Conservation (phyloP, 306 rosid genomes). For the Herpetospermum pedunculosum region DNA sequence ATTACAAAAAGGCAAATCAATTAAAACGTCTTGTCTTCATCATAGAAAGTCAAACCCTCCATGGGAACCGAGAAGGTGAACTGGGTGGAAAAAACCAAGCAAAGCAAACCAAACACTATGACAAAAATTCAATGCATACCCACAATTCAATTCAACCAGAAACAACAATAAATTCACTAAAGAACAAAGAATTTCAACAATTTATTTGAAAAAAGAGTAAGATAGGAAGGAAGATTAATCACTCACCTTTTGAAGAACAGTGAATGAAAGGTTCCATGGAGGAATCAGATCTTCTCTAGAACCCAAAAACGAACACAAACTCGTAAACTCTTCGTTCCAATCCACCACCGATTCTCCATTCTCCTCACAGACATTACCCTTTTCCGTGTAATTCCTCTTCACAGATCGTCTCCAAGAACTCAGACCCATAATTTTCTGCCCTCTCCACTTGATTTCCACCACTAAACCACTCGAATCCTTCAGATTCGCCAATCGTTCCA, state of each 20-base stretch:
- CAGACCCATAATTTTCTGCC: conserved; percentile 20
- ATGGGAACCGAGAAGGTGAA: background rate
- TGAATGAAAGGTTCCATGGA: conserved; percentile 21
- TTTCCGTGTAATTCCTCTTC: conserved; percentile 18
- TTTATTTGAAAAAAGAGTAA: background rate
- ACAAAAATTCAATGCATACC: background rate
- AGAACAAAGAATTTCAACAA: background rate
- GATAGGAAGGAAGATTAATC: background rate
- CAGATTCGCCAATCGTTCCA: background rate
- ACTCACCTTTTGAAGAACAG: conserved; percentile 16
- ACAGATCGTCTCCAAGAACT: conserved; percentile 14
- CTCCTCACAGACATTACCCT: background rate
- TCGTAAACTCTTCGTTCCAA: conserved; percentile 22
- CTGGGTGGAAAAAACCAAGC: background rate
- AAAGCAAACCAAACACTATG: background rate
- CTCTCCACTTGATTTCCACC: conserved; percentile 26
- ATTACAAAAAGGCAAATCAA: background rate
- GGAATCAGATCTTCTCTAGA: conserved; percentile 17
- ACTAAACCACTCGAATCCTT: background rate
- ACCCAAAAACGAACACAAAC: conserved; percentile 14
- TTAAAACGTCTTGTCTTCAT: background rate
- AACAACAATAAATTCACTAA: background rate
- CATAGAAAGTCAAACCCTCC: conserved; percentile 2
- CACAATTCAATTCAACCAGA: background rate
- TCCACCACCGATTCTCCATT: background rate